Conservation (phyloP, 2,329 filamentous ascomycete genomes). For the Myrmaecium sp. region DNA sequence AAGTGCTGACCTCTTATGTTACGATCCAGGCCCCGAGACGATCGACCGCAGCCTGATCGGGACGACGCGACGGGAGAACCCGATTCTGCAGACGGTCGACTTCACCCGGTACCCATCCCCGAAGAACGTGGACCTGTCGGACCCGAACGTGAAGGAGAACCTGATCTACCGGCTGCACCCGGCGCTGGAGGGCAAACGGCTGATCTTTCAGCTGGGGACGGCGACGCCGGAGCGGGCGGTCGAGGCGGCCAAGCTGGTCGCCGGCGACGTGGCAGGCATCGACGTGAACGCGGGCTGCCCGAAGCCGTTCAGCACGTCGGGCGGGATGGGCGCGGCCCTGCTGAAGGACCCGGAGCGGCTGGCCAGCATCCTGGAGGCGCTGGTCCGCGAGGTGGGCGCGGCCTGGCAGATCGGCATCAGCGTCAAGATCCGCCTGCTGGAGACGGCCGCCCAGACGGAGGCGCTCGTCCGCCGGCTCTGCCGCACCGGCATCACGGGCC, state of each 20-base stretch:
- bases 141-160: conserved; percentile 28
- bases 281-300: conserved; percentile 98
- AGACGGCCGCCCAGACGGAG: conserved; percentile 59
- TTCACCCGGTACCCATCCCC: conserved; percentile 54
- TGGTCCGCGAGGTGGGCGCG: conserved; percentile 62
- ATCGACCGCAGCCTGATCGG: conserved; percentile 87
- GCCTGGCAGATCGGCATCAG: conserved; percentile 82
- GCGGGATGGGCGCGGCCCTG: conserved; percentile 90
- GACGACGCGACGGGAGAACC: conserved; percentile 60
- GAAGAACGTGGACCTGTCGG: too few species aligned
- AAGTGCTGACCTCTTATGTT: conserved; percentile 3
- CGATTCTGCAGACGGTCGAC: conserved; percentile 62
- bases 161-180: conserved; percentile 78
- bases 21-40: conserved; percentile 60
- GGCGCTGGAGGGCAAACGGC: conserved; percentile 50
- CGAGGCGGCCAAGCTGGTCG: conserved; percentile 66
- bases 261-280: conserved; percentile 76
- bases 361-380: conserved; percentile 62
- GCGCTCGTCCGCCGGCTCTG: conserved; percentile 62
- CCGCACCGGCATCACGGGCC: conserved; percentile 73
- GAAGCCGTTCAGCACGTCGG: conserved; percentile 84
- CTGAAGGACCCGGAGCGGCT: conserved; percentile 72
- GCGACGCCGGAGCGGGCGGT: conserved; percentile 70
- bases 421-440: conserved; percentile 85
- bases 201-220: conserved; percentile 89